Evolutionary conservation across 805 yeast species (phyloP), one percentile per base, ranked within the genome.

Genomic region (Brettanomyces naardenensis): DNA sequence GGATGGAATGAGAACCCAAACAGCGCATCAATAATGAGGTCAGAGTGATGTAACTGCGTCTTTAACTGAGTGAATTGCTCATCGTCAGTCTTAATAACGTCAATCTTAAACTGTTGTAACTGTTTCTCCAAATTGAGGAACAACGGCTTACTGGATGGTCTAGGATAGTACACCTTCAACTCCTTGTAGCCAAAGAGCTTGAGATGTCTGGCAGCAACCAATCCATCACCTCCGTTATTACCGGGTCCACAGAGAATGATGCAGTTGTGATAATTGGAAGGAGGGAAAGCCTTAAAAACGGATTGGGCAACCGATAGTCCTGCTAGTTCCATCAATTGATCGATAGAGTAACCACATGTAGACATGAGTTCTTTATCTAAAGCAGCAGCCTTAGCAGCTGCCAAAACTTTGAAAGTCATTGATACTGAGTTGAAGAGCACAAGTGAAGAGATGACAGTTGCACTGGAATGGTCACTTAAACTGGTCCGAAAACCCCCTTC

Each of bases 1-100:
- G 97, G 95, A 42, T 76, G 72, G 66, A 90, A 92, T 4, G 95
- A 86, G 53, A 92, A 92, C 2, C 98, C 98, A 62, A 92, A 92
- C 27, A 92, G 61, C 0, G 95, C 75, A 58, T 92, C 98, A 26
- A 92, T 69, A 6, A 84, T 66, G 28, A 71, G 62, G 38, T 74
- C 64, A 2, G 76, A 56, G 7, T 58, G 44, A 2, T 47, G 42
- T 45, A 65, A 58, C 13, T 59, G 59, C 1, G 26, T 25, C 9
- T 39, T 48, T 39, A 63, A 42, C 44, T 41, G 51, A 18, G 17
- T 26, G 22, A 38, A 26, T 10, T 28, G 11, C 11, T 35, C 31
- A 18, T 45, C 59, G 42, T 18, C 44, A 32, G 32, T 44, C 4
- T 62, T 58, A n/a, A 80, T 48, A 39, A 84, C 69, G 3, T 71